Conservation (phyloP, 345 rosid genomes). For the Conringia planisiliqua region DNA sequence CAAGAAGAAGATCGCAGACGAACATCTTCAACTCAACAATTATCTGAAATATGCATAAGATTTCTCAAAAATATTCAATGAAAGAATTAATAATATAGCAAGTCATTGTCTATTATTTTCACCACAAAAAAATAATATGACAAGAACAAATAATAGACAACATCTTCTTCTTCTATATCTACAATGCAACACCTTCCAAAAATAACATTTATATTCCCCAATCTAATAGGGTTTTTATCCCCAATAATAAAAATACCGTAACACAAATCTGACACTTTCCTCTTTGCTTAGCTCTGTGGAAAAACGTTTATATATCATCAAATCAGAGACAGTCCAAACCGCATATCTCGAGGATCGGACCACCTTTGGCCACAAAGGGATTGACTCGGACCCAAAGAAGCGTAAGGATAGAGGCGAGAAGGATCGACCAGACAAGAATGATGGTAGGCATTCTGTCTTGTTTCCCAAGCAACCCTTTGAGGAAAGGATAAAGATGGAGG, state of each 20-base stretch:
- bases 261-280: conserved; percentile 10
- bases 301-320: not conserved
- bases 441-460: conserved; percentile 61
- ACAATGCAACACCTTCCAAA: conserved; percentile 23
- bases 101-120: not conserved
- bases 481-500: conserved; percentile 65
- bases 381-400: conserved; percentile 62
- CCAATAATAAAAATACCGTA: conserved; percentile 1
- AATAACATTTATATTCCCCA: not conserved
- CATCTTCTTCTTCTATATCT: conserved; percentile 23
- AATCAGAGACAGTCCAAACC: conserved; percentile 57
- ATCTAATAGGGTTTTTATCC: not conserved
- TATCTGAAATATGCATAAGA: not conserved
- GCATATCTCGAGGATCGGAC: conserved; percentile 58
- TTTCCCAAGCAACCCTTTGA: conserved; percentile 57
- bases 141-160: not conserved
- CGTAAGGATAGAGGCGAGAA: conserved; percentile 67
- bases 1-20: not conserved
- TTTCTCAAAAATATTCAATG: not conserved
- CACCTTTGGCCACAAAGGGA: conserved; percentile 53
- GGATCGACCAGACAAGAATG: conserved; percentile 67
- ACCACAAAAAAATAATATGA: not conserved
- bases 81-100: conserved; percentile 20
- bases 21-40: not conserved
- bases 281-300: conserved; percentile 29